phyloP scores from a whole-genome alignment of 2,329 filamentous ascomycete genomes.

The Ophiostoma perfectum region DNA sequence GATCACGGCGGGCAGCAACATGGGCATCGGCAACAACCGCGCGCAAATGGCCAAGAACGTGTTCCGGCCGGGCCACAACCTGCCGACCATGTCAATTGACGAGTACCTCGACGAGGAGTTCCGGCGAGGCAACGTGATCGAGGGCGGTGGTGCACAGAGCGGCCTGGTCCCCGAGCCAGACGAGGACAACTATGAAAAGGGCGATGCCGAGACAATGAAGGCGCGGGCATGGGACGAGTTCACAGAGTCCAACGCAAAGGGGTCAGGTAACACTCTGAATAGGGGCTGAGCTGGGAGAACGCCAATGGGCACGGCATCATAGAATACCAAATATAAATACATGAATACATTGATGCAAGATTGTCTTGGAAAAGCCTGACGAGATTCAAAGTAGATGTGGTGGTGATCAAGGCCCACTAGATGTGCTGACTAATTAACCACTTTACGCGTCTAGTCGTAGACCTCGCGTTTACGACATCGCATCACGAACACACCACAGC shows the following conservation, averaged over 20 bases:
- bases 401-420: not conserved
- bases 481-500: not conserved
- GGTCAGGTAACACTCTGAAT: slow-evolving; percentile 77
- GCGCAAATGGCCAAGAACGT: slow-evolving; percentile 73
- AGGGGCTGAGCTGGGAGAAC: slow-evolving; percentile 47
- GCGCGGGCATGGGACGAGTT: slow-evolving; percentile 94
- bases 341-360: not conserved
- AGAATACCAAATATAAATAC: not conserved
- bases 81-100: slow-evolving; percentile 96
- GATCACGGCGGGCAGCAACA: slow-evolving; percentile 45
- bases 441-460: not conserved
- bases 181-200: slow-evolving; percentile 84
- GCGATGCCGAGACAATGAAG: slow-evolving; percentile 87
- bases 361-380: not conserved
- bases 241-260: slow-evolving; percentile 79
- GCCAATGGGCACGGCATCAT: not conserved
- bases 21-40: slow-evolving; percentile 49
- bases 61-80: slow-evolving; percentile 83
- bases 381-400: not conserved
- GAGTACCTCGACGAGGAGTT: slow-evolving; percentile 94
- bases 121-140: slow-evolving; percentile 77
- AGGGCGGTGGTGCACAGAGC: slow-evolving; percentile 78
- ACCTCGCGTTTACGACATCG: not conserved
- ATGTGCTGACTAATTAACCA: not conserved
- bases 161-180: slow-evolving; percentile 65